Evolutionary conservation across 306 rosid species (phyloP), one percentile per base, ranked within the genome.

Genomic region (Vigna radiata): DNA sequence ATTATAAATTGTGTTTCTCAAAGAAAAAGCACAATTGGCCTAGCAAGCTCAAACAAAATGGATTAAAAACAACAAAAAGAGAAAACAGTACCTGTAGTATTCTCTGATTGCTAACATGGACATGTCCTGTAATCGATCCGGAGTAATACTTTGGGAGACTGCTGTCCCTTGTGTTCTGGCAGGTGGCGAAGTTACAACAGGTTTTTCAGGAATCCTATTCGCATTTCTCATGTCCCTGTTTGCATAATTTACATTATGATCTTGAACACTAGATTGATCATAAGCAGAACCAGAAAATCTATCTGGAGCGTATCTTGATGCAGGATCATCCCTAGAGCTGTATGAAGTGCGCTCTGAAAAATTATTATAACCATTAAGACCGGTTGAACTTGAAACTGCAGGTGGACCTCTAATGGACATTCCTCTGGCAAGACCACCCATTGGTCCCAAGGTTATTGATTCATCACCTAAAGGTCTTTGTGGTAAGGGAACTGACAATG

Each of bases 381-480:
- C 90, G 50, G 68, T 68, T 4, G 86, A 72, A 64, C 84, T 41
- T n/a, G 92, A 50, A 79, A 84, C 55, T 18, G 91, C 80, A 31
- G 87, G 84, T 43, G 96, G 53, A 66, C 92, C 98, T 79, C 98
- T 90, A 19, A 78, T 77, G 69, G 98, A 92, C 98, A 95, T 95
- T 79, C 97, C 97, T 82, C 92, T 85, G 14, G 93, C 97, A 44
- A 95, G 93, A 83, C 98, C 97, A 84, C 97, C 97, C 67, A 89
- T 93, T 37, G 98, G 98, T n/a, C 96, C 98, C 88, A 95, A 69
- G 50, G 90, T 95, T 76, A 90, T 89, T 27, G 96, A 86, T 17
- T 88, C 96, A 36, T 90, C 97, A 73, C 85, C 91, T 3, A 50
- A 23, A 15, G 93, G 73, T 68, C 91, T 87, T 19, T 90, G 96